Evolutionary conservation across 2,329 filamentous ascomycete species (phyloP), one percentile per base, ranked within the genome.

Genomic region (Cordyceps fumosorosea): DNA sequence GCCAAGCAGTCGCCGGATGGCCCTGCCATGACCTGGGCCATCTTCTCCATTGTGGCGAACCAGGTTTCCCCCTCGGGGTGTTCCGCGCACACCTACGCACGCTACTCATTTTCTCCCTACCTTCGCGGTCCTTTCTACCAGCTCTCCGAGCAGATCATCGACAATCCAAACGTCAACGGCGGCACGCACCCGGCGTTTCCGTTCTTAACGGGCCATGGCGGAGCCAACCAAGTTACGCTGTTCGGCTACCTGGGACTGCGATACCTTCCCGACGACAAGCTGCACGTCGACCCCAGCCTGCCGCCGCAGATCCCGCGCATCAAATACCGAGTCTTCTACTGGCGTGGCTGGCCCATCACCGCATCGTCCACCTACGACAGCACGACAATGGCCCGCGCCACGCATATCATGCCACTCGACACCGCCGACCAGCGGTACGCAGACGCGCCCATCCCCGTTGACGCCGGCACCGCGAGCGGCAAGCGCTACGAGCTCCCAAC

Each of bases 1-100:
- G 76, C 68, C 55, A 68, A 69, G n/a, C 69, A 69, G 14, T 70
- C 69, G 18, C 75, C 81, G 0, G 81, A 89, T 65, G 88, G 88
- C 0, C 88, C 88, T 0, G 88, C 84, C 7, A 90, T 90, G 88
- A 90, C 88, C 1, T 90, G 86, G 71, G 84, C 85, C 14, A 85
- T 88, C 16, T 89, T 88, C 72, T 84, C 84, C 63, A 84, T 89
- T 56, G 83, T 85, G 11, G 86, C 87, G 32, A 88, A 86, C 63
- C 79, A 84, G 59, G 78, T 89, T n/a, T 85, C 84, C 1, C 81
- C 81, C 0, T 87, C 85, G 1, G 87, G 88, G 4, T 90, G 88
- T 71, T 84, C 86, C 0, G 81, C 84, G 3, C 89, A 84, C 69
- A 89, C 87, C 0, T 89, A 89, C 68, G 79, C 84, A 7, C 78